phyloP scores from a whole-genome alignment of 2,329 filamentous ascomycete genomes.

The Berkeleyomyces rouxiae region DNA sequence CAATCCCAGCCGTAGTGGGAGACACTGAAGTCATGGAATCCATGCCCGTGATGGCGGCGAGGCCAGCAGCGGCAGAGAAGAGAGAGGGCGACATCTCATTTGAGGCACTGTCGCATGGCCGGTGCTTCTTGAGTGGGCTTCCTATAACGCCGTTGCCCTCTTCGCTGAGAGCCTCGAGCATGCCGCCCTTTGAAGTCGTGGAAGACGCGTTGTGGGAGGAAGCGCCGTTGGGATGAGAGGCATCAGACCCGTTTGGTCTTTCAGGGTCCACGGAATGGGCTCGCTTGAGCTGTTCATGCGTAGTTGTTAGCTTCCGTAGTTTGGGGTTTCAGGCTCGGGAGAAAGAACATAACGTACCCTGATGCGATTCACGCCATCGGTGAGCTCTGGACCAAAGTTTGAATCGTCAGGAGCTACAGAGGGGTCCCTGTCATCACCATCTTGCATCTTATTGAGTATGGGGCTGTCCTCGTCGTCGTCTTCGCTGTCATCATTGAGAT shows the following conservation, averaged over 20 bases:
- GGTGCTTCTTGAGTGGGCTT: slow-evolving; percentile 61
- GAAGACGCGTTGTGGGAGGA: slow-evolving; percentile 7
- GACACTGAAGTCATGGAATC: slow-evolving; percentile 7
- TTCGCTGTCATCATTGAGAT: slow-evolving; percentile 56
- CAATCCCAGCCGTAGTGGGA: slow-evolving; percentile 5
- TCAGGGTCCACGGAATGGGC: slow-evolving; percentile 60
- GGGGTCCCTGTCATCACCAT: slow-evolving; percentile 42
- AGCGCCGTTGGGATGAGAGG: slow-evolving; percentile 22
- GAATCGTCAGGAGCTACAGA: slow-evolving; percentile 55
- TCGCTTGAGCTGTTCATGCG: slow-evolving; percentile 50
- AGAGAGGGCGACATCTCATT: slow-evolving; percentile 11
- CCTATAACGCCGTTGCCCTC: slow-evolving; percentile 28
- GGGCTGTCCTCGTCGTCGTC: slow-evolving; percentile 53
- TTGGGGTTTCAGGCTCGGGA: not conserved
- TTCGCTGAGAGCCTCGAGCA: slow-evolving; percentile 9
- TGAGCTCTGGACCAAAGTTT: slow-evolving; percentile 55
- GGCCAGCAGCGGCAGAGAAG: slow-evolving; percentile 10
- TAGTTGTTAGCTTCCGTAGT: not conserved
- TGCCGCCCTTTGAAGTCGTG: slow-evolving; percentile 12
- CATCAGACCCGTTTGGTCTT: slow-evolving; percentile 21
- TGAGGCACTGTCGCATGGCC: slow-evolving; percentile 31
- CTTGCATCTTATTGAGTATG: slow-evolving; percentile 47
- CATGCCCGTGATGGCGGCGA: slow-evolving; percentile 12
- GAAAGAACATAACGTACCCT: slow-evolving; percentile 38
- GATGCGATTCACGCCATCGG: slow-evolving; percentile 68